Conservation (phyloP, 2,329 filamentous ascomycete species). For the Fusarium brevicatenulatum region DNA sequence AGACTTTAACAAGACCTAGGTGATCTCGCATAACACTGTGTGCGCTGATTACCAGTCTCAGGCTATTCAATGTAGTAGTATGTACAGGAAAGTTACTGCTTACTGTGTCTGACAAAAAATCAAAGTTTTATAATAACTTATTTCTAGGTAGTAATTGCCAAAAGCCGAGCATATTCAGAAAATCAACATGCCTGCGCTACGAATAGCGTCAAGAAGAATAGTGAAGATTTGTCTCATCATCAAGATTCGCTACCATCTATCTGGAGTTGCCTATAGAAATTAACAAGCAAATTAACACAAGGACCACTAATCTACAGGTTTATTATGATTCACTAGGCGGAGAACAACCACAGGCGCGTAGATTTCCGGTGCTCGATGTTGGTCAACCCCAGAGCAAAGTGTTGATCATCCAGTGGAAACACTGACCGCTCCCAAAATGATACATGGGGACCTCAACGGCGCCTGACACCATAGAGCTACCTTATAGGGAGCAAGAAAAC, state of each 20-base stretch:
- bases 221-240: not conserved
- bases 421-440: constrained; percentile 7
- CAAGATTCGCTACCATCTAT: not conserved
- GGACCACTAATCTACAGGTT: not conserved
- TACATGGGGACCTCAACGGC: not conserved
- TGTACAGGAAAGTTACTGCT: too few relatives aligned
- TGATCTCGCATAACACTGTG: not conserved
- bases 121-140: not conserved
- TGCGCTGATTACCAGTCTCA: not conserved
- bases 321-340: not conserved
- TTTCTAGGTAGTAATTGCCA: not conserved
- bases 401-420: not conserved
- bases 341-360: not conserved
- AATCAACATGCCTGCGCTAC: not conserved
- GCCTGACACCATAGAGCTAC: not conserved
- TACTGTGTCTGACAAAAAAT: not conserved
- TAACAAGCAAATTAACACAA: not conserved
- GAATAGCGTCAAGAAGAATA: not conserved
- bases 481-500: not conserved
- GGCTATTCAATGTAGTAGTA: not conserved
- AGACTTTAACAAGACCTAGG: not conserved
- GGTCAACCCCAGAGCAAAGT: not conserved
- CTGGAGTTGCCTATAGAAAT: not conserved
- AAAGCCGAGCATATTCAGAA: too few relatives aligned
- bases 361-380: not conserved